A percentile compares a stretch with the other conserved stretches of the same genome.
These are phyloP conservation scores for Phlyctochytrium bullatum DNA, from an alignment of 192 early-diverging fungal genomes.

Conservation along the genomic window DNA sequence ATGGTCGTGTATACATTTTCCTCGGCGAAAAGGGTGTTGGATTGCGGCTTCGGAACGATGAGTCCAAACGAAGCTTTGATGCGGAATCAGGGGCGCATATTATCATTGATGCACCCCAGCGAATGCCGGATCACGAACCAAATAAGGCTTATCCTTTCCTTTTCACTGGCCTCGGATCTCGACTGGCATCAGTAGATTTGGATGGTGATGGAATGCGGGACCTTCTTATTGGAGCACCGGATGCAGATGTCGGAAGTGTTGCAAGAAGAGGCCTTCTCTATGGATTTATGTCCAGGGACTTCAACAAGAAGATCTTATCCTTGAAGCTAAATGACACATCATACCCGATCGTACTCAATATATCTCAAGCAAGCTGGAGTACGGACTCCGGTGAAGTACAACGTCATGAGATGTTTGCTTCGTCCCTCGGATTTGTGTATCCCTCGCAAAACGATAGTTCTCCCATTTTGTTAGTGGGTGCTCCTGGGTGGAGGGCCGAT, in stretches of 20 bases:
- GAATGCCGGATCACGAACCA: not conserved
- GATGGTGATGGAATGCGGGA: slow-evolving; percentile 13
- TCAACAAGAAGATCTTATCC: too few species aligned
- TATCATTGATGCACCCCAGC: not conserved
- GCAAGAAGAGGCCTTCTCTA: slow-evolving; percentile 18
- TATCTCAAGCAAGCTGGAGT: slow-evolving; percentile 12
- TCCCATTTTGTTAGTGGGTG: too few species aligned
- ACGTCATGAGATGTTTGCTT: slow-evolving; percentile 18
- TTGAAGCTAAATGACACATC: not conserved
- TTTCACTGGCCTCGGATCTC: slow-evolving; percentile 9
- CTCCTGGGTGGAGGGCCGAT: too few species aligned
- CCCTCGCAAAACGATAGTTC: too few species aligned
- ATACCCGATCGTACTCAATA: not conserved
- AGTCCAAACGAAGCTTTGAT: not conserved
- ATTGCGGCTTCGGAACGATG: not conserved
- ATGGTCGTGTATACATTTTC: slow-evolving; percentile 22
- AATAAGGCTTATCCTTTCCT: not conserved
- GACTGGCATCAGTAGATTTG: slow-evolving; percentile 14
- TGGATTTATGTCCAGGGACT: slow-evolving; percentile 5
- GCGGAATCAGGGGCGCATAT: slow-evolving; percentile 15
- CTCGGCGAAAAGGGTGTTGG: slow-evolving; percentile 8
- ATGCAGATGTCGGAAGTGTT: not conserved
- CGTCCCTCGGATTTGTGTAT: not conserved
- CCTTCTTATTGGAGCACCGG: slow-evolving; percentile 23
- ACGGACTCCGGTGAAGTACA: not conserved